These are phyloP conservation scores for Aspergillus novoparasiticus DNA, from an alignment of 2,329 filamentous ascomycete genomes.

Conservation along the genomic window DNA sequence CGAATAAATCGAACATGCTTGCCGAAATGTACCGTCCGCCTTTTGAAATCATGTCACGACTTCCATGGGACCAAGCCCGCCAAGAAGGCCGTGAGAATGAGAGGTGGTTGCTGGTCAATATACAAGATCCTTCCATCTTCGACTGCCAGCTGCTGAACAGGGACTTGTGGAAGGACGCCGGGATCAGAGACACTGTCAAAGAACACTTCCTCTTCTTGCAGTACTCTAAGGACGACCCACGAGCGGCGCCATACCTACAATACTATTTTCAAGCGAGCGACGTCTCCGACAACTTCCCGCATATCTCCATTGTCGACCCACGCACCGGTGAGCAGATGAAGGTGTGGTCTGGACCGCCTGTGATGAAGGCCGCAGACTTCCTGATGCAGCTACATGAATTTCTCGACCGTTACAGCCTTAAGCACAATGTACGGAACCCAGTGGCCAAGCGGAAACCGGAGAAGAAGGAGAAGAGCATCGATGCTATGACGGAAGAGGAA, in stretches of 20 bases:
- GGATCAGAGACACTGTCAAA: constrained; percentile 75
- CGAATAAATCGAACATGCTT: constrained; percentile 73
- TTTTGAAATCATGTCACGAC: constrained; percentile 79
- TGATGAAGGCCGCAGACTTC: constrained; percentile 76
- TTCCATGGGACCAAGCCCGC: constrained; percentile 82
- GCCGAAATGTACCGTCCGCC: constrained; percentile 92
- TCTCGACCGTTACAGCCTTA: constrained; percentile 92
- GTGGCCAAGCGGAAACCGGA: constrained; percentile 78
- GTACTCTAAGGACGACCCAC: constrained; percentile 81
- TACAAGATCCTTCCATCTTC: constrained; percentile 91
- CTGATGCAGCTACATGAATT: constrained; percentile 92
- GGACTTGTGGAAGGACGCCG: constrained; percentile 90
- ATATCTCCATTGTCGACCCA: constrained; percentile 94
- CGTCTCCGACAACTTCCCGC: constrained; percentile 86
- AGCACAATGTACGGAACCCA: constrained; percentile 86
- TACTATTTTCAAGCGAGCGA: constrained; percentile 86
- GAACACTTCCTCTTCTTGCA: constrained; percentile 97
- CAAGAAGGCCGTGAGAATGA: constrained; percentile 81
- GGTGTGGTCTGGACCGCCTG: constrained; percentile 84
- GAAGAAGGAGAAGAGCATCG: constrained; percentile 71
- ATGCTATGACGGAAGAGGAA: constrained; percentile 93
- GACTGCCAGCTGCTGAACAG: constrained; percentile 92
- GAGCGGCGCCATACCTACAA: constrained; percentile 77
- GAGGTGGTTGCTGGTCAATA: constrained; percentile 95
- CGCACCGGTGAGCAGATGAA: constrained; percentile 97